phyloP scores from a whole-genome alignment of 805 yeast genomes.

The Candida xiaguanensis region DNA sequence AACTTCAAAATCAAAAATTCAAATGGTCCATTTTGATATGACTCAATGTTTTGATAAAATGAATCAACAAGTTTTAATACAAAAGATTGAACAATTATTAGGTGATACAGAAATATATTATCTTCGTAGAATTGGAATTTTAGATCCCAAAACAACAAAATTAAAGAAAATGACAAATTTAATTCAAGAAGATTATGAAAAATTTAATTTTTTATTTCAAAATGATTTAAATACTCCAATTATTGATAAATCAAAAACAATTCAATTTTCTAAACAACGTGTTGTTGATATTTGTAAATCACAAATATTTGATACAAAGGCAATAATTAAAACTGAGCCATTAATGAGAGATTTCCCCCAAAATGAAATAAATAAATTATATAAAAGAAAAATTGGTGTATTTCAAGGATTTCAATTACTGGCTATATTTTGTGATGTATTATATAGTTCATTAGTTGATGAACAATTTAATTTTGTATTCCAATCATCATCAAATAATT shows the following conservation, averaged over 20 bases:
- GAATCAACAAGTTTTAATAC: constrained; percentile 42
- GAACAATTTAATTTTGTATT: constrained; percentile 21
- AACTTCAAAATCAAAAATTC: constrained; percentile 29
- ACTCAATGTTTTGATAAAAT: constrained; percentile 73
- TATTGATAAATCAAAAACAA: constrained; percentile 23
- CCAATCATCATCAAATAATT: background rate
- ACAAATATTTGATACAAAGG: constrained; percentile 53
- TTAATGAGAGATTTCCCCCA: too few species aligned
- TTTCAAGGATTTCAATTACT: constrained; percentile 86
- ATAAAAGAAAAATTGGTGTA: constrained; percentile 56
- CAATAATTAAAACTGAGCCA: constrained; percentile 30
- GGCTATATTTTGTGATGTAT: constrained; percentile 66
- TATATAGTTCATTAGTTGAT: constrained; percentile 60
- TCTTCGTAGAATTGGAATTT: constrained; percentile 1
- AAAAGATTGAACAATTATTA: constrained; percentile 28
- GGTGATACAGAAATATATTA: constrained; percentile 19
- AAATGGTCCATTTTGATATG: constrained; percentile 70
- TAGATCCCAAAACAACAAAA: constrained; percentile 1
- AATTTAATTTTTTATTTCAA: too few species aligned
- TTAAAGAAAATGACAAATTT: constrained; percentile 5
- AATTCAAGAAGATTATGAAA: background rate
- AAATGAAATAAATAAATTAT: constrained; percentile 30
- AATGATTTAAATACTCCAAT: background rate
- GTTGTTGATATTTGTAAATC: constrained; percentile 42
- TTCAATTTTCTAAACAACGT: constrained; percentile 38